Evolutionary conservation across 345 rosid species (phyloP), one percentile per base, ranked within the genome.

Genomic region (Pistacia atlantica): DNA sequence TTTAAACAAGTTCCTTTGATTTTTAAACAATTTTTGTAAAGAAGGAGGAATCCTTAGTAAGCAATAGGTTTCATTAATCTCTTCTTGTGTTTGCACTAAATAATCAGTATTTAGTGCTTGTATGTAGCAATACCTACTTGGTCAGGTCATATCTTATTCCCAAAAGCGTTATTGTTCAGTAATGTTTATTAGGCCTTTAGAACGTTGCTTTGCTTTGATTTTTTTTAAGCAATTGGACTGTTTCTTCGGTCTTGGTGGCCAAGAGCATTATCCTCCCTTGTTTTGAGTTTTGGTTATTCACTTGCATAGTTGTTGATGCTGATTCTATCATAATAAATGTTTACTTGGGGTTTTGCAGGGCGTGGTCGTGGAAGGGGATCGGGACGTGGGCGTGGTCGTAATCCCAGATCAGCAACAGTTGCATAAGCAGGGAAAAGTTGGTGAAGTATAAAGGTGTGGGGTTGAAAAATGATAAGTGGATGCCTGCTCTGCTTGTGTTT

Each of bases 401-500:
- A 55, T 71, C 11, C 37, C 5, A 77, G 73, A 71, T 54, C 60
- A 1, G 83, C 75, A 37, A 72, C 73, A 35, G 75, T 74, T 46
- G 82, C 83, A 35, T 82, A 78, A 84, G 69, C 49, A 64, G 75
- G 28, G 5, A 51, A 31, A 48, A 5, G 38, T 58, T 42, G 38
- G 33, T 59, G 22, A 79, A 45, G 28, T 35, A 73, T 66, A 46
- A 56, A 49, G 72, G 67, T 48, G 45, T 80, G 67, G 71, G 65
- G 22, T 73, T 76, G 80, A 73, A 77, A 37, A 55, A 63, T 55
- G 69, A 75, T 54, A 51, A 22, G 73, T 67, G 80, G 78, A 76
- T 79, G 78, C 85, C 76, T 83, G 76, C 83, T 79, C 80, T 76
- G 73, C 78, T 73, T 75, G 78, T 79, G 77, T 79, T 72, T 82